Conservation (phyloP, 176 grass and related monocot species). For the Guadua angustifolia region DNA sequence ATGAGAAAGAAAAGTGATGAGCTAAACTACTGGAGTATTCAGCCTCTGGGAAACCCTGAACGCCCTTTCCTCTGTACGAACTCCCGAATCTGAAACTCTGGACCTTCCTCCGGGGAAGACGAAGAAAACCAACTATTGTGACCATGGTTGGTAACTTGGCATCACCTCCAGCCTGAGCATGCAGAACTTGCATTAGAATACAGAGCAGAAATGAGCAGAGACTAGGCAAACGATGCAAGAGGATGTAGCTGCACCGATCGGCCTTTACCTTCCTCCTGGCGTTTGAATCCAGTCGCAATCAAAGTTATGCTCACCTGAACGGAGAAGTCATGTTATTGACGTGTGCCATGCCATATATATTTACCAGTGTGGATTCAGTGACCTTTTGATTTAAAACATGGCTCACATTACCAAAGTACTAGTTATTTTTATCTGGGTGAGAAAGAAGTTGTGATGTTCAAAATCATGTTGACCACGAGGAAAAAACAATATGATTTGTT, state of each 20-base stretch:
- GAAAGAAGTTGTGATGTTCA: neutral
- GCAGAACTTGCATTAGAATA: neutral
- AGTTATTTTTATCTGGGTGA: neutral
- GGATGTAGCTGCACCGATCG: slow-evolving; percentile 50
- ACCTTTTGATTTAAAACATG: neutral
- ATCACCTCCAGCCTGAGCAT: slow-evolving; percentile 49
- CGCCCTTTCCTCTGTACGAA: slow-evolving; percentile 74
- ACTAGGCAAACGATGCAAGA: slow-evolving; percentile 6
- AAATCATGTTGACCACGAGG: neutral
- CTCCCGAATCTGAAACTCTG: slow-evolving; percentile 66
- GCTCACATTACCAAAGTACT: neutral
- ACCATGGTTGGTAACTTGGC: slow-evolving; percentile 43
- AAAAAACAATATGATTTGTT: neutral
- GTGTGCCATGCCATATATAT: neutral
- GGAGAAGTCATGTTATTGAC: slow-evolving; percentile 20
- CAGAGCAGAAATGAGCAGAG: neutral
- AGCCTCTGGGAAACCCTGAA: slow-evolving; percentile 58
- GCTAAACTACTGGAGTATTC: neutral
- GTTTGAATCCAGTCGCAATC: slow-evolving; percentile 87
- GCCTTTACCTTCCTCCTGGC: slow-evolving; percentile 68
- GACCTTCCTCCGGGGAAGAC: slow-evolving; percentile 57
- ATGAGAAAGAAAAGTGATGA: neutral
- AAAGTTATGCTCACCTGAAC: slow-evolving; percentile 82
- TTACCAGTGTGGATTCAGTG: neutral
- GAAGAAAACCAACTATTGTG: slow-evolving; percentile 45